phyloP scores from a whole-genome alignment of 148 eudicot genomes.

The Bassia scoparia region DNA sequence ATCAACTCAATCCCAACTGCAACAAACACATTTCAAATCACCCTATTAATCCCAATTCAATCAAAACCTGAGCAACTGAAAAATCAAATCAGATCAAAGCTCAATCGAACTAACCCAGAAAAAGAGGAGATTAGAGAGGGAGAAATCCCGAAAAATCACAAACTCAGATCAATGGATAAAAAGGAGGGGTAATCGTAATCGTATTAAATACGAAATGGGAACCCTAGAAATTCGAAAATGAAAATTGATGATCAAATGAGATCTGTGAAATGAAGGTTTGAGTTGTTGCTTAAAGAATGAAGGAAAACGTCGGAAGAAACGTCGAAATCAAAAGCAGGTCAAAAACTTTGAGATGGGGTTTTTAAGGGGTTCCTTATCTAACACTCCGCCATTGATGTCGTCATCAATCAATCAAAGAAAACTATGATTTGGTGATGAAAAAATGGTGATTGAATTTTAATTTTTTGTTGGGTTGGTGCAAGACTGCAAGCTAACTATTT shows the following conservation, averaged over 20 bases:
- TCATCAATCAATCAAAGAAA: neutral
- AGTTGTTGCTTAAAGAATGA: conserved; percentile 43
- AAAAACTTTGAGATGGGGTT: neutral
- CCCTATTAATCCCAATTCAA: neutral
- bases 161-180: neutral
- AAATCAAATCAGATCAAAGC: conserved; percentile 24
- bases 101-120: neutral
- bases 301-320: conserved; percentile 25
- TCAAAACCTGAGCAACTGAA: neutral
- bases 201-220: conserved; percentile 30
- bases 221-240: conserved; percentile 16
- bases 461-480: conserved; percentile 3
- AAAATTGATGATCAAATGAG: conserved; percentile 8
- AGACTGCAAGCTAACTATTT: no score
- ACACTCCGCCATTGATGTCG: conserved; percentile 28
- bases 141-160: neutral
- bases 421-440: conserved; percentile 8
- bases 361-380: neutral
- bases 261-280: conserved; percentile 17
- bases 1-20: conserved; percentile 22
- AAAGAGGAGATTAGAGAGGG: neutral
- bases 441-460: neutral
- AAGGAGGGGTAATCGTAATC: conserved; percentile 20
- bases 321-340: conserved; percentile 21
- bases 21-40: conserved; percentile 3